phyloP scores from a whole-genome alignment of 331 rosid species.

The Dryas integrifolia region DNA sequence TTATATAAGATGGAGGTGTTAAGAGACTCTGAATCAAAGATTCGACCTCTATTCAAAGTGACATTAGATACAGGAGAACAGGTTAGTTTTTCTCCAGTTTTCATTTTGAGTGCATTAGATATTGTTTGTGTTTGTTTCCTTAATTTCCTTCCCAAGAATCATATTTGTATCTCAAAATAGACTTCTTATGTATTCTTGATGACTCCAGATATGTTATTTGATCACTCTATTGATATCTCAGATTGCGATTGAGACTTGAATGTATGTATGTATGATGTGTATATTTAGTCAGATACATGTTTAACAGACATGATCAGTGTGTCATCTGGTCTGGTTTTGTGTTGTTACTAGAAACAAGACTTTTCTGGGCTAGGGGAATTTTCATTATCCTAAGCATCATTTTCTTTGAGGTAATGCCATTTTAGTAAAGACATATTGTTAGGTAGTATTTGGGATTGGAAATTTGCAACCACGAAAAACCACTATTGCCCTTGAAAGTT shows the following conservation, averaged over 20 bases:
- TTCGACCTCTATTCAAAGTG: conserved; percentile 81
- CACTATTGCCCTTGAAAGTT: neutral
- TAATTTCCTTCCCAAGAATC: conserved; percentile 4
- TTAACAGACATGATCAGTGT: neutral
- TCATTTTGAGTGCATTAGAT: conserved; percentile 18
- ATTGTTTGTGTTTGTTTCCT: conserved; percentile 12
- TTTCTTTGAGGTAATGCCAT: neutral
- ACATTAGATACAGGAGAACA: conserved; percentile 79
- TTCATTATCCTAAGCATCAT: neutral
- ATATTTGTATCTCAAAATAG: conserved; percentile 1
- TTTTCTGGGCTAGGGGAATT: neutral
- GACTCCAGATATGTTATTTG: neutral
- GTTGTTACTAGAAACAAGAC: neutral
- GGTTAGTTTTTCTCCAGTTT: conserved; percentile 48
- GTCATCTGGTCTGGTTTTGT: neutral
- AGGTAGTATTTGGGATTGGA: conserved; percentile 1
- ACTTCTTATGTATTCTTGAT: neutral
- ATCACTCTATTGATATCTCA: conserved; percentile 3
- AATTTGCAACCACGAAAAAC: neutral
- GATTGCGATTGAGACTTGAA: neutral
- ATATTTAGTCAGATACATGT: neutral
- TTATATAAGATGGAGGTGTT: conserved; percentile 87
- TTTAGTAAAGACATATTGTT: neutral
- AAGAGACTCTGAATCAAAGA: conserved; percentile 77
- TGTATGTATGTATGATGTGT: neutral